These are phyloP conservation scores for Orbilia blumenaviensis DNA, from an alignment of 2,329 filamentous ascomycete species.

Conservation along the genomic window DNA sequence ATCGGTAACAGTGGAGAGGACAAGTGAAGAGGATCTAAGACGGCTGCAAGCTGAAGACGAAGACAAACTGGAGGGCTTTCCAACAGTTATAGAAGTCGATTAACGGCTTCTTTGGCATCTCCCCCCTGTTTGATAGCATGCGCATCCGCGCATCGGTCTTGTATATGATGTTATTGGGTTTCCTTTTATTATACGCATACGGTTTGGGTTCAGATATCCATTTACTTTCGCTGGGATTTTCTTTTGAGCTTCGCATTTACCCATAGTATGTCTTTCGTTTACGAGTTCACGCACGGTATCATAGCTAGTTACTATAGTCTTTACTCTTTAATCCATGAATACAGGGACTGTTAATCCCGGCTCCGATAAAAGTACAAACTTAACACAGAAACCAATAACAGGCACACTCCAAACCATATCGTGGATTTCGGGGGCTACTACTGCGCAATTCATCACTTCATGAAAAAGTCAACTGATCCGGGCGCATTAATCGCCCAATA, in stretches of 20 bases:
- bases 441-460: neutral
- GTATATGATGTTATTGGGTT: neutral
- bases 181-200: neutral
- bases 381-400: neutral
- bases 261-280: neutral
- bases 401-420: neutral
- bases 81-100: constrained; percentile 10
- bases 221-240: neutral
- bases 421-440: too few species aligned
- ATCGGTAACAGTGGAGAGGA: constrained; percentile 43
- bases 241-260: neutral
- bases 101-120: neutral
- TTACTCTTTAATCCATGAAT: neutral
- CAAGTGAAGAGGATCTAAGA: constrained; percentile 31
- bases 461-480: neutral
- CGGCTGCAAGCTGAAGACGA: constrained; percentile 26
- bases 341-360: neutral
- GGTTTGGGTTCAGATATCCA: constrained; percentile 6
- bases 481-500: constrained; percentile 9
- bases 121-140: neutral
- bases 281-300: neutral
- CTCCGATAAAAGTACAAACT: neutral
- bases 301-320: neutral
- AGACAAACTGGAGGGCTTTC: constrained; percentile 11
- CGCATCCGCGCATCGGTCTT: neutral